phyloP scores from a whole-genome alignment of 371 early-diverging fungal genomes.

The Rhizopus sp. region DNA sequence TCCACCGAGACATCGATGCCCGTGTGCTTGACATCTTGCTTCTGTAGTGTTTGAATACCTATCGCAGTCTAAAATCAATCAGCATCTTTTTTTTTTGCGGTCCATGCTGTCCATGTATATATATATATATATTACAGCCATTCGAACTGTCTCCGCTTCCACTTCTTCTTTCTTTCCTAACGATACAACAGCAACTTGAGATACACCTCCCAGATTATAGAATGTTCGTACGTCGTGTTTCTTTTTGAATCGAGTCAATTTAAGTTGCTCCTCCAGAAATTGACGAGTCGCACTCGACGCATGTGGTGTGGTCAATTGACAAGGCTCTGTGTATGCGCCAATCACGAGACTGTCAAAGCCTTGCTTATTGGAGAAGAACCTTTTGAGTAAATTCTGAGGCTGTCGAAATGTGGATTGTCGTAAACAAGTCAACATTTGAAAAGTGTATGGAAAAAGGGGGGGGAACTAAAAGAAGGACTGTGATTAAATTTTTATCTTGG shows the following conservation, averaged over 20 bases:
- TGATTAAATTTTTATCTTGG: no score
- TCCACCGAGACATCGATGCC: constrained; percentile 63
- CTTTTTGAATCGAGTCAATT: constrained; percentile 53
- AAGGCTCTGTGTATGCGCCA: constrained; percentile 36
- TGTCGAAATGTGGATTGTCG: background rate
- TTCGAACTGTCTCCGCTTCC: constrained; percentile 10
- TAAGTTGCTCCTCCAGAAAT: constrained; percentile 37
- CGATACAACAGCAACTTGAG: constrained; percentile 77
- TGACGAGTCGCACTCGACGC: constrained; percentile 33
- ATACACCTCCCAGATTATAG: constrained; percentile 55
- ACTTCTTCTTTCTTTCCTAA: constrained; percentile 52
- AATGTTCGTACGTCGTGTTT: constrained; percentile 57
- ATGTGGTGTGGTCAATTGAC: constrained; percentile 22
- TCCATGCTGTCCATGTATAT: background rate
- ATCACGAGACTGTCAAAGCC: constrained; percentile 46
- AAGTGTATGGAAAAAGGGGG: background rate
- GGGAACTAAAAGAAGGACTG: no score
- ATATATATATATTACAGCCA: constrained; percentile 9
- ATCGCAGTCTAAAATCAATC: constrained; percentile 54
- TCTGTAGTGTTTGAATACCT: constrained; percentile 68
- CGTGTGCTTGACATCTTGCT: constrained; percentile 57
- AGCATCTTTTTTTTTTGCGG: background rate
- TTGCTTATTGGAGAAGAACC: constrained; percentile 36
- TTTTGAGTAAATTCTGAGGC: background rate
- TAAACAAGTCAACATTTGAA: background rate